Evolutionary conservation across 768 basidiomycete species (phyloP).

Genomic region (Psilocybe azurescens): DNA sequence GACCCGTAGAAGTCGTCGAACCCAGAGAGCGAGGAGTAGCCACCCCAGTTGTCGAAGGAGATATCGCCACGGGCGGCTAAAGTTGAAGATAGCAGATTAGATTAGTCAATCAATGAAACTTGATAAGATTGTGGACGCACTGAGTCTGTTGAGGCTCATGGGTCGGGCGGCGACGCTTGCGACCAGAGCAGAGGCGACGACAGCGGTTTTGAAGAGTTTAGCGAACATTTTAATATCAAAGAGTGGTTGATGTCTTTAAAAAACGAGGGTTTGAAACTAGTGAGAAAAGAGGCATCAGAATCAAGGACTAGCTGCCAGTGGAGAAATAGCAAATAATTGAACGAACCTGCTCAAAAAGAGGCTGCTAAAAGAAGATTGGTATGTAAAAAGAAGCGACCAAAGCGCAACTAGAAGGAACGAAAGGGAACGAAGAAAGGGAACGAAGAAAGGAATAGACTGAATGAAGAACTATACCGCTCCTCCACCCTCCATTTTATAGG

Average conservation of each 20-base stretch:
- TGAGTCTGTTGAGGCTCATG: constrained; percentile 12
- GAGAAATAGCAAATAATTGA: neutral
- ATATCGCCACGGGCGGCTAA: constrained; percentile 18
- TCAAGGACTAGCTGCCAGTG: too few relatives aligned
- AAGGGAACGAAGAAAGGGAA: constrained; percentile 4
- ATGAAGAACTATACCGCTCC: neutral
- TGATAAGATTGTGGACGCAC: constrained; percentile 2
- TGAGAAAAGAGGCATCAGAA: neutral
- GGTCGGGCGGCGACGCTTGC: constrained; percentile 21
- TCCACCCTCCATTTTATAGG: constrained; percentile 12
- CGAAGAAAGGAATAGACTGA: constrained; percentile 6
- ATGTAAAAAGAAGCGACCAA: constrained; percentile 20
- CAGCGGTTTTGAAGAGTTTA: constrained; percentile 23
- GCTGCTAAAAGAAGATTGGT: constrained; percentile 14
- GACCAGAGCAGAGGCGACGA: constrained; percentile 24
- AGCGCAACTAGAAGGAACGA: constrained; percentile 18
- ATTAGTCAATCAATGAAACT: neutral
- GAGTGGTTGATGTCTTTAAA: constrained; percentile 4
- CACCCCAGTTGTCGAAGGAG: constrained; percentile 23
- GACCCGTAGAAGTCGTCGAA: constrained; percentile 25
- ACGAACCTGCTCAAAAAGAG: constrained; percentile 17
- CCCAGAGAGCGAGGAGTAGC: constrained; percentile 17
- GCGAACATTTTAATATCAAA: constrained; percentile 22
- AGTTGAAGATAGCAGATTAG: neutral
- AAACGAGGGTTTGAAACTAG: constrained; percentile 8